Conservation (phyloP, 2,329 filamentous ascomycete species). For the Trichophyton schoenleinii region DNA sequence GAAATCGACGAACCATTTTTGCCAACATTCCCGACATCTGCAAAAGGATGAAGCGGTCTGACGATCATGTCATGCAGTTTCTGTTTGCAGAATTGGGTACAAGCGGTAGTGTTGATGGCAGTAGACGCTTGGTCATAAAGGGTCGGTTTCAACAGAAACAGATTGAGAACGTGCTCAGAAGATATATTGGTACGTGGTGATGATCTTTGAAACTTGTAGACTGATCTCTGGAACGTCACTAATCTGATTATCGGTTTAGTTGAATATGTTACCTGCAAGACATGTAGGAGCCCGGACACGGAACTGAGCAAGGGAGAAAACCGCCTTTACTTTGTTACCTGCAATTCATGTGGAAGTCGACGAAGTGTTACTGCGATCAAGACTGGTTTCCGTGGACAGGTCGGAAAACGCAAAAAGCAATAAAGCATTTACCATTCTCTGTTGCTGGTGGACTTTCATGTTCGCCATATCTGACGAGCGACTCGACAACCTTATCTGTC, state of each 20-base stretch:
- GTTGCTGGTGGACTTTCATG: neutral
- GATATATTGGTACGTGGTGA: constrained; percentile 71
- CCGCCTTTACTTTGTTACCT: constrained; percentile 96
- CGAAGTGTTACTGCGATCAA: constrained; percentile 96
- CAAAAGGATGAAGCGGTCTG: constrained; percentile 97
- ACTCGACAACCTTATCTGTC: neutral
- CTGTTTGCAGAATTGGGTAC: constrained; percentile 97
- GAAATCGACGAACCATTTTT: constrained; percentile 99
- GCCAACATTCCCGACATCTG: constrained; percentile 98
- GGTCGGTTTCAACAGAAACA: constrained; percentile 99
- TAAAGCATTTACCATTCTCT: neutral
- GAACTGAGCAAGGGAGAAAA: constrained; percentile 98
- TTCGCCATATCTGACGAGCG: neutral
- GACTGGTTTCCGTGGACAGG: constrained; percentile 98
- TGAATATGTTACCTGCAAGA: constrained; percentile 99
- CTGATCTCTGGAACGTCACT: neutral
- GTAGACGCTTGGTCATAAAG: constrained; percentile 90
- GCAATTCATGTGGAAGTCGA: constrained; percentile 73
- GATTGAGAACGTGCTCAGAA: constrained; percentile 90
- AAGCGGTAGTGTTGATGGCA: constrained; percentile 86
- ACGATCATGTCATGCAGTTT: constrained; percentile 95
- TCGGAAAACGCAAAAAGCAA: constrained; percentile 96
- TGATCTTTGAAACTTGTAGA: neutral
- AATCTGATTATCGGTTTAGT: constrained; percentile 36
- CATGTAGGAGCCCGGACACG: constrained; percentile 85